Evolutionary conservation across 257 asterid genomes (phyloP).

Genomic region (Vinca minor): DNA sequence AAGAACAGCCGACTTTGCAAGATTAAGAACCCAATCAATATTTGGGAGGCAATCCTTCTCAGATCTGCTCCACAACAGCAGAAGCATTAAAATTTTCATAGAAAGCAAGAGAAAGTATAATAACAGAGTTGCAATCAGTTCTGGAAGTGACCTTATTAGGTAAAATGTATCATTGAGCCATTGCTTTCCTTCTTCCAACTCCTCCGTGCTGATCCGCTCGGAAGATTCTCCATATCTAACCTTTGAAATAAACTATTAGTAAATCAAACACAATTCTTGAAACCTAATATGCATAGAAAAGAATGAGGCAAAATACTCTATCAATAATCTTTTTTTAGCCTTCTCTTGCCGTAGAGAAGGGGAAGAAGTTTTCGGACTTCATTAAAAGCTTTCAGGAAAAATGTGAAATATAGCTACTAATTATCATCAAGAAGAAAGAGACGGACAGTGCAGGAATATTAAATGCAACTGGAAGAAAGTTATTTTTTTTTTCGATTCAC

Average conservation of each 20-base stretch:
- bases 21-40: constrained; percentile 82
- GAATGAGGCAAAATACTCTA: background rate
- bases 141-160: constrained; percentile 53
- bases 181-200: constrained; percentile 74
- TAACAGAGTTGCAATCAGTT: background rate
- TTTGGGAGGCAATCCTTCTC: constrained; percentile 91
- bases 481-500: background rate
- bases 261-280: background rate
- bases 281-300: constrained; percentile 2
- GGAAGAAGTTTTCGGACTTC: too few relatives aligned
- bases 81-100: background rate
- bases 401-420: background rate
- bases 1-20: constrained; percentile 79
- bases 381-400: background rate
- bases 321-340: background rate
- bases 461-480: background rate
- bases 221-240: constrained; percentile 59
- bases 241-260: constrained; percentile 7
- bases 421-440: background rate
- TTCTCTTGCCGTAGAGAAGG: background rate
- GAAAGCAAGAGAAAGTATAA: background rate
- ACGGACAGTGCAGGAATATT: background rate
- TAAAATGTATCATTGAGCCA: constrained; percentile 85
- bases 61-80: constrained; percentile 49
- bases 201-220: constrained; percentile 69